Percentiles rank a stretch among this genome's conserved stretches.
These are phyloP conservation scores for Austroboletus olivaceoglutinosus DNA, from an alignment of 1,284 basidiomycete genomes.

Conservation along the genomic window DNA sequence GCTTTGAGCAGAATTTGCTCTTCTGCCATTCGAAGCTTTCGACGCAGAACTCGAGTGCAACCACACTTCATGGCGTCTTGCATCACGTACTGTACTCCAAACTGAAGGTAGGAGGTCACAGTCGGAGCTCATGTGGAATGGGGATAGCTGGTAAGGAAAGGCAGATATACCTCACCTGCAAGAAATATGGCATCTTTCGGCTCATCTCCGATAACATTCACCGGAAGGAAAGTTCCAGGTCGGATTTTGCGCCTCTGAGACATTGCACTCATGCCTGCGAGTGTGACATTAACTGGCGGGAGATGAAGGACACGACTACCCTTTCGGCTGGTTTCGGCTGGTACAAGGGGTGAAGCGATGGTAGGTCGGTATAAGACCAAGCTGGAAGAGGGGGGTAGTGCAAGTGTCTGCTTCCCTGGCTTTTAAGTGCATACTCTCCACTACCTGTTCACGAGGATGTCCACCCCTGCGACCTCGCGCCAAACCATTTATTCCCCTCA, in stretches of 20 bases:
- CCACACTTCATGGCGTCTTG: neutral
- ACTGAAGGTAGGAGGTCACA: constrained; percentile 12
- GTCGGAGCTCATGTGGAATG: neutral
- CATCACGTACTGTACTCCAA: neutral
- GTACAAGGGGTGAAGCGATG: neutral
- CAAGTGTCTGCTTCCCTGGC: neutral
- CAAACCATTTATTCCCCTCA: neutral
- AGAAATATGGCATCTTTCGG: constrained; percentile 2
- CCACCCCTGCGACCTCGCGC: constrained; percentile 2
- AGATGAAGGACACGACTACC: constrained; percentile 1
- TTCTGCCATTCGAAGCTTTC: constrained; percentile 16
- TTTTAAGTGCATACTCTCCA: constrained; percentile 3
- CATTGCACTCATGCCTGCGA: constrained; percentile 3
- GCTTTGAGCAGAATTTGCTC: constrained; percentile 26
- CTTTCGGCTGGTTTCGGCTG: neutral
- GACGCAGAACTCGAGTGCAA: neutral
- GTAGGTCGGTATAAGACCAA: constrained; percentile 22
- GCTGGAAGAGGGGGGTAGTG: constrained; percentile 6
- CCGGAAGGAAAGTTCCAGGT: neutral
- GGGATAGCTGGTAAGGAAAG: constrained; percentile 5
- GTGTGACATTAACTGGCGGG: neutral
- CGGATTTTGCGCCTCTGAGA: neutral
- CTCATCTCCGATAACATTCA: constrained; percentile 11
- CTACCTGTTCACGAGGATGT: constrained; percentile 12
- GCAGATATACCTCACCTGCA: constrained; percentile 22